Evolutionary conservation across 208 protist species (phyloP).

Genomic region (Leptomonas seymouri): DNA sequence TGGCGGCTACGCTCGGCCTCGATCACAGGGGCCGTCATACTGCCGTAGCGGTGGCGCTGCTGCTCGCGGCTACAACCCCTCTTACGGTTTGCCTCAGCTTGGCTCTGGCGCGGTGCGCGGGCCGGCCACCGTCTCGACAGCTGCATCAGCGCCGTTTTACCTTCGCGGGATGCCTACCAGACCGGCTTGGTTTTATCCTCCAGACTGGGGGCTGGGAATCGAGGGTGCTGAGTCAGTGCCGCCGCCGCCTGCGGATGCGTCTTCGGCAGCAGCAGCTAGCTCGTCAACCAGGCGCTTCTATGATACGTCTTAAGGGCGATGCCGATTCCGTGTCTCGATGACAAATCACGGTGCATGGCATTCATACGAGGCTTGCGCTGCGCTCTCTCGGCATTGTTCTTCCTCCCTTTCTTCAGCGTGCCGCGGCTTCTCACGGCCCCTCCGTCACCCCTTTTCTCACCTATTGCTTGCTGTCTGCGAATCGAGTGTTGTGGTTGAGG

Average conservation of each 20-base stretch:
- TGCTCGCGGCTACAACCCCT: neutral
- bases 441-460: too few relatives aligned
- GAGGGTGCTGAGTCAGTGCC: neutral
- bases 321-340: too few relatives aligned
- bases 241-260: neutral
- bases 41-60: neutral
- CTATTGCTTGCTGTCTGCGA: too few relatives aligned
- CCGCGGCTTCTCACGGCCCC: too few relatives aligned
- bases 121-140: neutral
- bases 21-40: neutral
- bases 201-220: constrained; percentile 4
- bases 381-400: too few relatives aligned
- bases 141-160: neutral
- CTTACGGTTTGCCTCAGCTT: neutral
- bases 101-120: neutral
- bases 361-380: too few relatives aligned
- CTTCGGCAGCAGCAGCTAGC: neutral
- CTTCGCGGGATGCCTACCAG: neutral
- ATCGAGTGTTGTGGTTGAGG: too few relatives aligned
- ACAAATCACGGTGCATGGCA: too few relatives aligned
- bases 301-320: neutral
- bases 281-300: neutral
- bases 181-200: constrained; percentile 5
- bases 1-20: too few relatives aligned
- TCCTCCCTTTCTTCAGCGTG: too few relatives aligned